phyloP scores from a whole-genome alignment of 208 protist species.

The Acanthamoeba divionensis region DNA sequence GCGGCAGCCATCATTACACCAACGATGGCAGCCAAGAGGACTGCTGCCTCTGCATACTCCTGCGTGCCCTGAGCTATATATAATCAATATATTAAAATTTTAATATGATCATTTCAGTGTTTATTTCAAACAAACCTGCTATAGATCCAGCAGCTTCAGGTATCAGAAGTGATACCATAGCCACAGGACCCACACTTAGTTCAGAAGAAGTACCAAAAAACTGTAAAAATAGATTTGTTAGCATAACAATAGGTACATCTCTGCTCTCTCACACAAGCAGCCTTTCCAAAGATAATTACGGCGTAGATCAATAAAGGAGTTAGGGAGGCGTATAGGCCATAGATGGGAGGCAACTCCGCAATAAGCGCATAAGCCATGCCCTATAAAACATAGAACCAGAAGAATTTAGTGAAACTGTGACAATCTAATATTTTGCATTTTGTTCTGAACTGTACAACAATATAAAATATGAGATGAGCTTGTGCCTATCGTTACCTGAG shows the following conservation, averaged over 20 bases:
- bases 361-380: background rate
- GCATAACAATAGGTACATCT: background rate
- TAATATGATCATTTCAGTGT: too few relatives aligned
- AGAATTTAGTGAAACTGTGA: background rate
- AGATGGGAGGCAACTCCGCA: background rate
- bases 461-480: background rate
- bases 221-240: background rate
- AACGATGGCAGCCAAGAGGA: background rate
- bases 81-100: too few relatives aligned
- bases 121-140: background rate
- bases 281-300: background rate
- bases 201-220: conserved; percentile 2
- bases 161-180: conserved; percentile 21
- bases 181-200: background rate
- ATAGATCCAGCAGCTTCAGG: background rate
- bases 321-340: background rate
- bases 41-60: background rate
- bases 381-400: background rate
- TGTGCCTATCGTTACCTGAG: background rate
- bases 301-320: background rate
- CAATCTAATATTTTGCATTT: background rate
- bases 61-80: background rate
- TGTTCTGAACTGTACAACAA: background rate
- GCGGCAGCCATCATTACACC: background rate
- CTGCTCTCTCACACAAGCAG: too few relatives aligned